A percentile compares a stretch with the other conserved stretches of the same genome.
phyloP scores from a whole-genome alignment of 768 basidiomycete species.

The Lentinula lateritia region DNA sequence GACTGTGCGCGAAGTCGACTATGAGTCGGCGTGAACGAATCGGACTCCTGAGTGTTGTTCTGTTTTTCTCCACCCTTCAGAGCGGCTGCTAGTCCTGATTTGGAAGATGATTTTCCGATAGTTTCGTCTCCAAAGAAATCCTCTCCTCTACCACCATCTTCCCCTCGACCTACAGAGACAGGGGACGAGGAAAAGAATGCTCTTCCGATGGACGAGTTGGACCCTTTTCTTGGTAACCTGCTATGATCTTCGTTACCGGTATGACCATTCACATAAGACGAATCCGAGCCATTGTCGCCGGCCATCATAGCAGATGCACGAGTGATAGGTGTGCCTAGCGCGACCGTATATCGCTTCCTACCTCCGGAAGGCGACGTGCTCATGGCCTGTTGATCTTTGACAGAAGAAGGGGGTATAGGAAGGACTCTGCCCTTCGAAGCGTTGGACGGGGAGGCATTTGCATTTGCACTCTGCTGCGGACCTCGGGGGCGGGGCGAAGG shows the following conservation, averaged over 20 bases:
- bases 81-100: background rate
- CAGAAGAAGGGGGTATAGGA: slow-evolving; percentile 34
- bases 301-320: slow-evolving; percentile 18
- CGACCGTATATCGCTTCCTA: slow-evolving; percentile 82
- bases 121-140: slow-evolving; percentile 50
- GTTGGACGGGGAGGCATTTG: slow-evolving; percentile 13
- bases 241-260: background rate
- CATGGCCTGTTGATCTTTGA: slow-evolving; percentile 39
- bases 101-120: slow-evolving; percentile 49
- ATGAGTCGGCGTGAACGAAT: background rate
- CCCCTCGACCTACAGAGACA: slow-evolving; percentile 24
- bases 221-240: slow-evolving; percentile 14
- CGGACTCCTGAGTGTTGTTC: background rate
- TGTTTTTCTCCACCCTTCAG: background rate
- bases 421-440: slow-evolving; percentile 13
- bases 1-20: slow-evolving; percentile 9
- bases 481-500: background rate
- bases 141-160: slow-evolving; percentile 28
- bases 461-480: background rate
- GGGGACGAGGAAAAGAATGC: slow-evolving; percentile 39
- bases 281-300: background rate
- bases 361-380: slow-evolving; percentile 64
- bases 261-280: background rate
- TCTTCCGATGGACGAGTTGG: slow-evolving; percentile 26
- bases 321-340: slow-evolving; percentile 67